Evolutionary conservation across 2,329 filamentous ascomycete species (phyloP).

Genomic region (Calonectria fujianensis): DNA sequence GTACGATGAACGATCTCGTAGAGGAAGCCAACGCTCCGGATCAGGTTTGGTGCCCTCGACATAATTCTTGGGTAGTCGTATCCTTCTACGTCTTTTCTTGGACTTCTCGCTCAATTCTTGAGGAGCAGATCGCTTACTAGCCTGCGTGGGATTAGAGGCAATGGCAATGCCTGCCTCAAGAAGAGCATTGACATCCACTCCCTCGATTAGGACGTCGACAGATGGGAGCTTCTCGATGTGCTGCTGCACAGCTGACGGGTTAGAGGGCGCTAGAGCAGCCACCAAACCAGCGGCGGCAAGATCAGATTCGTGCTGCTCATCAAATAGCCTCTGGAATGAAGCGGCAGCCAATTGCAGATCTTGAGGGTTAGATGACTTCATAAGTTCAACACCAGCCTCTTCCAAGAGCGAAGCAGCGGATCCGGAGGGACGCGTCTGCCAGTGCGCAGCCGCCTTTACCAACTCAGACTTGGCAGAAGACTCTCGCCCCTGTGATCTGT

Average conservation of each 20-base stretch:
- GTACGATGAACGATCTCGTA: slow-evolving; percentile 92
- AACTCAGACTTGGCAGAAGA: slow-evolving; percentile 83
- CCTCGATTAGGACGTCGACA: slow-evolving; percentile 76
- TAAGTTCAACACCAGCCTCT: slow-evolving; percentile 87
- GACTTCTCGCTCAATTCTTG: slow-evolving; percentile 63
- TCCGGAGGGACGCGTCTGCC: slow-evolving; percentile 76
- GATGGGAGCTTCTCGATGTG: slow-evolving; percentile 76
- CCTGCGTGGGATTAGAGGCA: slow-evolving; percentile 61
- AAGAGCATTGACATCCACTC: slow-evolving; percentile 77
- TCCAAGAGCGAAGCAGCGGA: slow-evolving; percentile 80
- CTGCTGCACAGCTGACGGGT: slow-evolving; percentile 73
- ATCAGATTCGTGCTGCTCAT: slow-evolving; percentile 79
- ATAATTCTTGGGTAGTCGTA: slow-evolving; percentile 82
- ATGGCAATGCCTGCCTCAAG: slow-evolving; percentile 78
- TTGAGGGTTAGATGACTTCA: slow-evolving; percentile 81
- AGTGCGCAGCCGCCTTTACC: slow-evolving; percentile 86
- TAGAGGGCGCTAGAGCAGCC: slow-evolving; percentile 82
- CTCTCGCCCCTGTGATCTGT: slow-evolving; percentile 84
- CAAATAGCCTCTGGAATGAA: slow-evolving; percentile 85
- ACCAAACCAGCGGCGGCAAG: slow-evolving; percentile 88
- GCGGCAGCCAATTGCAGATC: slow-evolving; percentile 83
- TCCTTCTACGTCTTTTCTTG: slow-evolving; percentile 75
- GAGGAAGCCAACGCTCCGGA: slow-evolving; percentile 93
- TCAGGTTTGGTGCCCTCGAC: slow-evolving; percentile 88
- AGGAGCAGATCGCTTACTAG: slow-evolving; percentile 70